Conservation (phyloP, 495 filamentous ascomycete species). For the Neurospora sp. region DNA sequence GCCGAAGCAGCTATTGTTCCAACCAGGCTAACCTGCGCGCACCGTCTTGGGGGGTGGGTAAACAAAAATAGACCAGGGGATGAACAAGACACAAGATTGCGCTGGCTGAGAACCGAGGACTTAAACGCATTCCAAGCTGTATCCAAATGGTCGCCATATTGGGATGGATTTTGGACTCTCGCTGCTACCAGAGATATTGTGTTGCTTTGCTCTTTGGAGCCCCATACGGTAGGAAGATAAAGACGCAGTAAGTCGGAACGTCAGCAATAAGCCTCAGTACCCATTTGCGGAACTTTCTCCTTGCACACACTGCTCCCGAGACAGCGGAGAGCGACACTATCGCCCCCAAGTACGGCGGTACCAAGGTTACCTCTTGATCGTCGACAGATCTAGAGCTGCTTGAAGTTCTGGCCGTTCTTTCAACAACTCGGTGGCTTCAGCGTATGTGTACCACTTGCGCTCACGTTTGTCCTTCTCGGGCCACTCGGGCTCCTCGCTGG, state of each 20-base stretch:
- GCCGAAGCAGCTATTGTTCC: background rate
- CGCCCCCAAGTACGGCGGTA: slow-evolving; percentile 10
- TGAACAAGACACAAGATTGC: background rate
- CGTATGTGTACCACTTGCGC: slow-evolving; percentile 80
- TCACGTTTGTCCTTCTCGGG: slow-evolving; percentile 88
- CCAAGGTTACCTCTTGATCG: slow-evolving; percentile 40
- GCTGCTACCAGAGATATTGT: background rate
- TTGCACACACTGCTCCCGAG: background rate
- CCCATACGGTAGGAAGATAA: background rate
- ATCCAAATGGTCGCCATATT: background rate
- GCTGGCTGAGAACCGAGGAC: background rate
- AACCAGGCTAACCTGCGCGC: background rate
- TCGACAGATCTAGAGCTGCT: slow-evolving; percentile 76
- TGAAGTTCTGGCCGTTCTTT: slow-evolving; percentile 75
- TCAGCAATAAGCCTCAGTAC: background rate
- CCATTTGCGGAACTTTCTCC: background rate
- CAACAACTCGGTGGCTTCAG: slow-evolving; percentile 68
- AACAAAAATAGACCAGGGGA: background rate
- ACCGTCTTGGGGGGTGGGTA: background rate
- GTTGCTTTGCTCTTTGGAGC: background rate
- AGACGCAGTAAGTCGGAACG: background rate
- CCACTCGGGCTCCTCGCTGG: slow-evolving; percentile 76
- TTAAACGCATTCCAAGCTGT: background rate
- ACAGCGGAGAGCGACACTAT: background rate
- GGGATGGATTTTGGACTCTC: background rate